A percentile compares a stretch with the other conserved stretches of the same genome.
These are phyloP conservation scores for Aschersonia sp. DNA, from an alignment of 2,329 filamentous ascomycete genomes.

Conservation along the genomic window DNA sequence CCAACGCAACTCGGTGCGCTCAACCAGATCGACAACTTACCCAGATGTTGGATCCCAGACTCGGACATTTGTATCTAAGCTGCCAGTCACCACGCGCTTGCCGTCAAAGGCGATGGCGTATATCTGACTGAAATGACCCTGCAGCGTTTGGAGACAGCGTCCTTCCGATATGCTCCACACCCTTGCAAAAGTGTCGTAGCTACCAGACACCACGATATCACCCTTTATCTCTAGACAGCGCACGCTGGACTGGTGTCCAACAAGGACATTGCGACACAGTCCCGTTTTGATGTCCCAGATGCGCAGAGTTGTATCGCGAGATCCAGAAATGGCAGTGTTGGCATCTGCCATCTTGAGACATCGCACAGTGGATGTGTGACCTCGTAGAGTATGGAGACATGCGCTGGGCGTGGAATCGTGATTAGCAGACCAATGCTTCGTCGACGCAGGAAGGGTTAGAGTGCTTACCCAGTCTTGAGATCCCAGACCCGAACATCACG, in stretches of 20 bases:
- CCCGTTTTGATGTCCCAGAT: conserved; percentile 91
- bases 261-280: conserved; percentile 77
- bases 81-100: conserved; percentile 82
- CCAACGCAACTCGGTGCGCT: not conserved
- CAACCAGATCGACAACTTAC: conserved; percentile 28
- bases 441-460: too few species aligned
- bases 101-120: conserved; percentile 98
- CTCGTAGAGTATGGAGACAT: conserved; percentile 70
- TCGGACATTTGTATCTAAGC: conserved; percentile 87
- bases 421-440: too few species aligned
- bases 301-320: conserved; percentile 81
- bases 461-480: conserved; percentile 68
- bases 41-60: conserved; percentile 91
- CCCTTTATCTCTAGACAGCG: conserved; percentile 91
- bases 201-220: conserved; percentile 93
- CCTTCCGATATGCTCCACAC: conserved; percentile 98
- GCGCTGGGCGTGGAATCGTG: conserved; percentile 28
- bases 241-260: conserved; percentile 91
- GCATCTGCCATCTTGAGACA: conserved; percentile 96
- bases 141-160: conserved; percentile 75
- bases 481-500: conserved; percentile 96
- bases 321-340: conserved; percentile 90
- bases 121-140: conserved; percentile 95
- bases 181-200: conserved; percentile 91
- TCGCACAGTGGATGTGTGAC: conserved; percentile 90